phyloP scores from a whole-genome alignment of 2,329 filamentous ascomycete species.

The Chaetothyriales sp. region DNA sequence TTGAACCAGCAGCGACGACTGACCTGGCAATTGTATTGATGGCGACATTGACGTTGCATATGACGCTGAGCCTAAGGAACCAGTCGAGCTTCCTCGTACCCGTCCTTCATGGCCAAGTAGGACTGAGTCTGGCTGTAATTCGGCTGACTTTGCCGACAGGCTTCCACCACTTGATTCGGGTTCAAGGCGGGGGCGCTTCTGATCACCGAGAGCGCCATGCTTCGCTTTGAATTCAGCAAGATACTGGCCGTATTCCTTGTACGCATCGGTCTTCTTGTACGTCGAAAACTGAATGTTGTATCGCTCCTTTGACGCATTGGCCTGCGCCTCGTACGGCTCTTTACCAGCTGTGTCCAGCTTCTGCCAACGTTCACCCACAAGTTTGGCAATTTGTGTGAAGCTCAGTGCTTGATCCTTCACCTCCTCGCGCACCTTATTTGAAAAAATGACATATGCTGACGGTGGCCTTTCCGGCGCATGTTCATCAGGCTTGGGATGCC shows the following conservation, averaged over 20 bases:
- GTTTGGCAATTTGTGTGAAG: constrained; percentile 72
- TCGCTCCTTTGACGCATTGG: constrained; percentile 59
- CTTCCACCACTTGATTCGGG: constrained; percentile 22
- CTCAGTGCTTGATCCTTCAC: constrained; percentile 62
- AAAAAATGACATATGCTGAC: constrained; percentile 75
- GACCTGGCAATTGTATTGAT: no score
- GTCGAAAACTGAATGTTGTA: constrained; percentile 59
- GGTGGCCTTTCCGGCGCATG: constrained; percentile 67
- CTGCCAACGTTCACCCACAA: constrained; percentile 74
- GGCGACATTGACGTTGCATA: neutral
- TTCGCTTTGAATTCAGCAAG: constrained; percentile 65
- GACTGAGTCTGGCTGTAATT: constrained; percentile 5
- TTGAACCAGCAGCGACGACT: neutral
- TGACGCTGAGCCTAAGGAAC: constrained; percentile 12
- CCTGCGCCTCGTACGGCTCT: constrained; percentile 59
- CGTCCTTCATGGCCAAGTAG: constrained; percentile 4
- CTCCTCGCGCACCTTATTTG: constrained; percentile 61
- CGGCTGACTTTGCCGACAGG: constrained; percentile 12
- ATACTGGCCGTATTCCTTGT: constrained; percentile 56
- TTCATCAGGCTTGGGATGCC: constrained; percentile 50
- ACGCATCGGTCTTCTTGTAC: constrained; percentile 65
- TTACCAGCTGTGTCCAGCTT: constrained; percentile 52
- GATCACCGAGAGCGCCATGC: constrained; percentile 34
- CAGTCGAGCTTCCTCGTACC: constrained; percentile 12
- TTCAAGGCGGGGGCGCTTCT: constrained; percentile 32